These are phyloP conservation scores for Gyromitra esculenta DNA, from an alignment of 2,329 filamentous ascomycete genomes.

Conservation along the genomic window DNA sequence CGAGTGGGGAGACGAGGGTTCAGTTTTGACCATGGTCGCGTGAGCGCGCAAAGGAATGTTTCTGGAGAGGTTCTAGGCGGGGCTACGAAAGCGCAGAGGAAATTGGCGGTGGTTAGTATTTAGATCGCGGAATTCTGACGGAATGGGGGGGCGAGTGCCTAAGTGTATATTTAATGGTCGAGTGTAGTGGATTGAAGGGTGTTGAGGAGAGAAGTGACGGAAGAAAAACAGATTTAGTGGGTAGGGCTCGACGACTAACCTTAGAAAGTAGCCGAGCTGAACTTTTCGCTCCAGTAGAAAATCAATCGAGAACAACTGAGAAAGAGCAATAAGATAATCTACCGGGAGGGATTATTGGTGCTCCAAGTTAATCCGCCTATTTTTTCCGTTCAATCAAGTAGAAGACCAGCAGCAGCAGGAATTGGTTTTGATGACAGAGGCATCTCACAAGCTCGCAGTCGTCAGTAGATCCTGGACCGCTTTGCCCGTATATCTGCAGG, in stretches of 20 bases:
- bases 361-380: conserved; percentile 14
- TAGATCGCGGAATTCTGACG: background rate
- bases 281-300: conserved; percentile 32
- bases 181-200: conserved; percentile 5
- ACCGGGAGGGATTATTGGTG: conserved; percentile 19
- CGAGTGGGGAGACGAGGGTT: conserved; percentile 46
- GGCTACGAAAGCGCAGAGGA: conserved; percentile 13
- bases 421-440: conserved; percentile 48
- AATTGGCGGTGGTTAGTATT: conserved; percentile 33
- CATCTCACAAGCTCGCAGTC: conserved; percentile 46
- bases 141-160: background rate
- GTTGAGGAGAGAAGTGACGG: conserved; percentile 21
- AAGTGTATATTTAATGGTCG: conserved; percentile 8
- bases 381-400: conserved; percentile 36
- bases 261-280: conserved; percentile 43
- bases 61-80: conserved; percentile 13
- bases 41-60: conserved; percentile 40
- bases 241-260: conserved; percentile 37
- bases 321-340: conserved; percentile 20
- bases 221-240: conserved; percentile 31
- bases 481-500: conserved; percentile 30
- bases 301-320: conserved; percentile 20
- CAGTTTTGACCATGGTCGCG: conserved; percentile 54
- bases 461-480: conserved; percentile 37
- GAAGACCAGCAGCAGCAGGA: conserved; percentile 33